These are phyloP conservation scores for Penicillium lividum DNA, from an alignment of 495 filamentous ascomycete species.

Conservation along the genomic window DNA sequence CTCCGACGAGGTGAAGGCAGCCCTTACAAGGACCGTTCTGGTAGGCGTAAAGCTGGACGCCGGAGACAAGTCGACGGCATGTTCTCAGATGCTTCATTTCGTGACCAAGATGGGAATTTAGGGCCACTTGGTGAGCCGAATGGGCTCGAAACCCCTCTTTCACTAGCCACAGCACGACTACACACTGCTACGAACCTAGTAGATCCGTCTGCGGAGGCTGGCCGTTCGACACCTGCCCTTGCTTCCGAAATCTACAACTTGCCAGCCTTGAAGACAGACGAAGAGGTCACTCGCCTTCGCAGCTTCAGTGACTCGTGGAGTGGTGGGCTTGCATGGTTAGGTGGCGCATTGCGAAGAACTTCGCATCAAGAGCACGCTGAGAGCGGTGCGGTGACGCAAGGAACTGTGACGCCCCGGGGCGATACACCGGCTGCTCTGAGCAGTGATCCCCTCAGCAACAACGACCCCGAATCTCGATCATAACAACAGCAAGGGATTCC, in stretches of 20 bases:
- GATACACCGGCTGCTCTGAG: constrained; percentile 5
- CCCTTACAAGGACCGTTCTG: constrained; percentile 37
- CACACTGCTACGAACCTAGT: constrained; percentile 32
- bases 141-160: constrained; percentile 20
- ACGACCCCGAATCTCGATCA: constrained; percentile 14
- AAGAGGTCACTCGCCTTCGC: constrained; percentile 35
- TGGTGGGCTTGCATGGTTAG: constrained; percentile 45
- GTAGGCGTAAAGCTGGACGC: constrained; percentile 22
- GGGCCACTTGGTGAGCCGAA: constrained; percentile 19
- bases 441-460: constrained; percentile 2
- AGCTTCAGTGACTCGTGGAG: constrained; percentile 50
- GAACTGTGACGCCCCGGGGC: constrained; percentile 13
- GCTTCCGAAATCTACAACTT: constrained; percentile 19
- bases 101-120: constrained; percentile 22
- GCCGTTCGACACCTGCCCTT: constrained; percentile 29
- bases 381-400: constrained; percentile 19
- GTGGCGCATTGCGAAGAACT: constrained; percentile 30
- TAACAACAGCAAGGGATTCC: constrained; percentile 9
- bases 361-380: constrained; percentile 9
- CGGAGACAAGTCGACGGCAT: constrained; percentile 35
- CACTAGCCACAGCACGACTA: constrained; percentile 31
- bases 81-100: constrained; percentile 23
- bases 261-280: constrained; percentile 13
- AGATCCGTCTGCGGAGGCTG: constrained; percentile 25
- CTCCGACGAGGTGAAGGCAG: constrained; percentile 53